phyloP scores from a whole-genome alignment of 2,329 filamentous ascomycete genomes.

The Venturiaceae sp. region DNA sequence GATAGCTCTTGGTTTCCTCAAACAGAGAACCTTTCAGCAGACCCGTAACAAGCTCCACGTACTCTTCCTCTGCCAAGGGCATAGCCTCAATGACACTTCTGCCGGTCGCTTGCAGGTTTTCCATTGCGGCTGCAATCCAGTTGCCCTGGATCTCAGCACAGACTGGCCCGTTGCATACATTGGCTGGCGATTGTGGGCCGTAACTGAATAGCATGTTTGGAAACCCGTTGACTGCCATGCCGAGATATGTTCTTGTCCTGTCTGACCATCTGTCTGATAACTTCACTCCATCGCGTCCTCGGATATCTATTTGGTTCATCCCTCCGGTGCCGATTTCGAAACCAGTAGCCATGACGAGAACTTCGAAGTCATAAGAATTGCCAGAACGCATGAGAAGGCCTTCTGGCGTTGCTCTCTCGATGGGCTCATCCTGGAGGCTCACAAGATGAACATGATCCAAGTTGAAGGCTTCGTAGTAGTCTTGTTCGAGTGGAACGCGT shows the following conservation, averaged over 20 bases:
- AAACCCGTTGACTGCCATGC: conserved; percentile 14
- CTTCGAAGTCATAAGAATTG: conserved; percentile 33
- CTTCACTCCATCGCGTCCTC: conserved; percentile 33
- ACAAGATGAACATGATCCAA: conserved; percentile 31
- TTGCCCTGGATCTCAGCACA: neutral
- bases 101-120: neutral
- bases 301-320: conserved; percentile 26
- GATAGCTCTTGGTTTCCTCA: neutral
- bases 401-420: conserved; percentile 25
- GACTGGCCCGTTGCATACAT: neutral
- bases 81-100: neutral
- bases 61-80: neutral
- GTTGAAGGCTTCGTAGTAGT: conserved; percentile 37
- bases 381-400: conserved; percentile 28
- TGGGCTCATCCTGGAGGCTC: conserved; percentile 31
- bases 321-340: conserved; percentile 19
- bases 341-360: conserved; percentile 32
- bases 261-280: conserved; percentile 37
- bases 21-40: neutral
- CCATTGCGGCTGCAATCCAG: neutral
- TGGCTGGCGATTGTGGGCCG: conserved; percentile 2
- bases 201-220: conserved; percentile 2
- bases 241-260: conserved; percentile 43
- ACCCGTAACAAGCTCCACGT: neutral
- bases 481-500: conserved; percentile 35